A percentile compares a stretch with the other conserved stretches of the same genome.
Conservation (phyloP, 768 basidiomycete genomes). For the Megacollybia marginata region DNA sequence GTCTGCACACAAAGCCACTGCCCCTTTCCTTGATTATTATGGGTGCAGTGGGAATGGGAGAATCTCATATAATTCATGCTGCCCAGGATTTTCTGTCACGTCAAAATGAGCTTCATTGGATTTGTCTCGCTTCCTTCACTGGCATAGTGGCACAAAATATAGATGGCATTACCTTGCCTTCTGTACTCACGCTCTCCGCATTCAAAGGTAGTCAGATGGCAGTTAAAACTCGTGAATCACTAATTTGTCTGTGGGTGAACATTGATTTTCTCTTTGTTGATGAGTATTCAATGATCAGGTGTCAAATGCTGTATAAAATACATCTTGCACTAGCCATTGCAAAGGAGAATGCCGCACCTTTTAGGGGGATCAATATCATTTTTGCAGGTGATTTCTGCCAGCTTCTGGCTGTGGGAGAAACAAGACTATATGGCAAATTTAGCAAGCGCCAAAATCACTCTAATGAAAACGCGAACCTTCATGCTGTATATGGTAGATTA, state of each 20-base stretch:
- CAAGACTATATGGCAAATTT: constrained; percentile 12
- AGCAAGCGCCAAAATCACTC: background rate
- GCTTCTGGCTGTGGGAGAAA: constrained; percentile 26
- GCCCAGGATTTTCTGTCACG: constrained; percentile 22
- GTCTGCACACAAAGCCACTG: no score
- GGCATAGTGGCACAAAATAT: constrained; percentile 33
- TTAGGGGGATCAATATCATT: constrained; percentile 20
- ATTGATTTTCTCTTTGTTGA: no score
- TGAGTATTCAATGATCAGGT: no score
- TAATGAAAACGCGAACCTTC: constrained; percentile 2
- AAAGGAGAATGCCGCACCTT: constrained; percentile 18
- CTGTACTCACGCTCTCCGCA: constrained; percentile 17
- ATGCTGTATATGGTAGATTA: constrained; percentile 19
- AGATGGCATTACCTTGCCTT: constrained; percentile 30
- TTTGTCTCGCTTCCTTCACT: constrained; percentile 25
- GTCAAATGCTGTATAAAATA: constrained; percentile 18
- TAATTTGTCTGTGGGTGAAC: constrained; percentile 17
- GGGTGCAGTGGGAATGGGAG: constrained; percentile 36
- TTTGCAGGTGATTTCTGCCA: constrained; percentile 35
- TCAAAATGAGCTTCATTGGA: constrained; percentile 12
- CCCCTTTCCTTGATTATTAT: constrained; percentile 27
- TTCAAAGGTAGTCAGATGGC: background rate
- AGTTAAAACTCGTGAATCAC: constrained; percentile 7
- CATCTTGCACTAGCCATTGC: constrained; percentile 23
- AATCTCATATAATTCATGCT: constrained; percentile 29